Conservation (phyloP, 2,329 filamentous ascomycete genomes). For the Aspergillus brasiliensis region DNA sequence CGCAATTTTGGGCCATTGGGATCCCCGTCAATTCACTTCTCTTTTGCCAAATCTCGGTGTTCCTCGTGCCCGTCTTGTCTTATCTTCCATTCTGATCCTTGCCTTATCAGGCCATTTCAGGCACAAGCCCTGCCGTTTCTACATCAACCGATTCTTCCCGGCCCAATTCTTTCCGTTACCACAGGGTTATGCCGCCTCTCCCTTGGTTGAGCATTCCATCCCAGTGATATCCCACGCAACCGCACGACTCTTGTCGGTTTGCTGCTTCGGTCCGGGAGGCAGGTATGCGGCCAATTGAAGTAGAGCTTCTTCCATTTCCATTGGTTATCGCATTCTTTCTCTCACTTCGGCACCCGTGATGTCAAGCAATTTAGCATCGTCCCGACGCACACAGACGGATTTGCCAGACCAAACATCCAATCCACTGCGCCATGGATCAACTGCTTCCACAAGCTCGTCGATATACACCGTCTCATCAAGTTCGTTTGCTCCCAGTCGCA, state of each 20-base stretch:
- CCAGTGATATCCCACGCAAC: slow-evolving; percentile 9
- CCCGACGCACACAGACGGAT: slow-evolving; percentile 44
- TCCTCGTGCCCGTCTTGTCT: background rate
- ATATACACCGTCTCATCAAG: slow-evolving; percentile 53
- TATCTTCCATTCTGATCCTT: background rate
- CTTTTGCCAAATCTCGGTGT: background rate
- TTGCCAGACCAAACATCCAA: slow-evolving; percentile 47
- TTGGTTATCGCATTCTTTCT: slow-evolving; percentile 33
- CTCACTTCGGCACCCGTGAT: slow-evolving; percentile 37
- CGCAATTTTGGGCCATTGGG: background rate
- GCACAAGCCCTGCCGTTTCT: slow-evolving; percentile 22
- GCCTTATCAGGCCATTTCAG: background rate
- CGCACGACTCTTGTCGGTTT: slow-evolving; percentile 13
- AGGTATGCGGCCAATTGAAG: slow-evolving; percentile 45
- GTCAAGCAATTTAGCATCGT: slow-evolving; percentile 40
- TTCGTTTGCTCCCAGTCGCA: slow-evolving; percentile 56
- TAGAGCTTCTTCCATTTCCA: slow-evolving; percentile 26
- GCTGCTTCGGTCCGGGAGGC: slow-evolving; percentile 33
- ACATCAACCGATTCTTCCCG: slow-evolving; percentile 26
- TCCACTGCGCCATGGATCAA: slow-evolving; percentile 56
- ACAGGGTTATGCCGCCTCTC: slow-evolving; percentile 24
- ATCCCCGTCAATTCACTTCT: background rate
- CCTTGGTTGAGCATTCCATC: slow-evolving; percentile 30
- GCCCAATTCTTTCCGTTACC: slow-evolving; percentile 21
- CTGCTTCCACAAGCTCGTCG: slow-evolving; percentile 58